These are phyloP conservation scores for Plenodomus tracheiphilus DNA, from an alignment of 2,329 filamentous ascomycete genomes.

Conservation along the genomic window DNA sequence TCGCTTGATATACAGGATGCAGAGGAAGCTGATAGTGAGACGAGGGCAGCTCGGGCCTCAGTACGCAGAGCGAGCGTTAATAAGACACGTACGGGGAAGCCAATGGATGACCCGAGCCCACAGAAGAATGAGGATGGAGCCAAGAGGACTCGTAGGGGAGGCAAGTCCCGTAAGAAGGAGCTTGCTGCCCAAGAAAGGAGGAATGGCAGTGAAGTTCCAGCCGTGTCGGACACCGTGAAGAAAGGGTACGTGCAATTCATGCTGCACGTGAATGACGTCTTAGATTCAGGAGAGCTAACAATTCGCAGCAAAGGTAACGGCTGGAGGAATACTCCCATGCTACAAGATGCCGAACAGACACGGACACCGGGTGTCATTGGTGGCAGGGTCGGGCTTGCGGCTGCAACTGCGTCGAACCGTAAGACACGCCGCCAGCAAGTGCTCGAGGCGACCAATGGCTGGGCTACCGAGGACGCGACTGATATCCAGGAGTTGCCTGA, in stretches of 20 bases:
- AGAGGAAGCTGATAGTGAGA: constrained; percentile 43
- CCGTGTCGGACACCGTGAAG: constrained; percentile 32
- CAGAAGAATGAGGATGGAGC: constrained; percentile 43
- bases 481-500: constrained; percentile 92
- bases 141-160: constrained; percentile 51
- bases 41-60: constrained; percentile 25
- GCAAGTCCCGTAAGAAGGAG: constrained; percentile 52
- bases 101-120: constrained; percentile 40
- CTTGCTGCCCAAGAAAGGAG: constrained; percentile 47
- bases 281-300: constrained; percentile 11
- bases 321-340: constrained; percentile 69
- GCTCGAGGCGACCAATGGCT: constrained; percentile 71
- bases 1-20: constrained; percentile 46
- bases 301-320: constrained; percentile 59
- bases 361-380: constrained; percentile 45
- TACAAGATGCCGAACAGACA: constrained; percentile 59
- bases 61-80: constrained; percentile 43
- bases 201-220: constrained; percentile 31
- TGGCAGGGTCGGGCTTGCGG: constrained; percentile 42
- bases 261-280: constrained; percentile 4
- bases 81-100: constrained; percentile 47
- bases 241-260: constrained; percentile 41
- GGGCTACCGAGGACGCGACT: constrained; percentile 94
- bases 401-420: constrained; percentile 43
- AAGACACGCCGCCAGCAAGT: constrained; percentile 54